These are phyloP conservation scores for Flaveria ramosissima DNA, from an alignment of 129 eudicot genomes.

Conservation along the genomic window DNA sequence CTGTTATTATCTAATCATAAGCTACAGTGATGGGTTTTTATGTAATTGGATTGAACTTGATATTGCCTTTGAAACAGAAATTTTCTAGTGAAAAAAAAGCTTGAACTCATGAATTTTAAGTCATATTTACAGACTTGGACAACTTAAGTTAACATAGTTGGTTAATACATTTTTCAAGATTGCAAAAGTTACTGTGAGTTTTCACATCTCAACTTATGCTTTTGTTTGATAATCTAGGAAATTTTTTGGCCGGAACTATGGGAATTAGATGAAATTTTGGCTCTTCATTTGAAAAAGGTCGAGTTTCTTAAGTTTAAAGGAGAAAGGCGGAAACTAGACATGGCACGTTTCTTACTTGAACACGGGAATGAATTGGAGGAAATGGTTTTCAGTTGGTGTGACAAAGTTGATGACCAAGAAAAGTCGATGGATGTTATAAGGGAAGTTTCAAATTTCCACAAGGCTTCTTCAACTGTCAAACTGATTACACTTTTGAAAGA, in stretches of 20 bases:
- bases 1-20: neutral
- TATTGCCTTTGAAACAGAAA: neutral
- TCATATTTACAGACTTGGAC: too few species aligned
- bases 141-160: neutral
- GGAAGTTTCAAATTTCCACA: too few species aligned
- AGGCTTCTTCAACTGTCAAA: too few species aligned
- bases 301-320: constrained; percentile 25
- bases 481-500: too few species aligned
- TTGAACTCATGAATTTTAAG: neutral
- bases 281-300: constrained; percentile 17
- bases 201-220: neutral
- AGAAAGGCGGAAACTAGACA: constrained; percentile 10
- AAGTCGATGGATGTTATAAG: neutral
- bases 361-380: constrained; percentile 28
- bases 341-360: constrained; percentile 20
- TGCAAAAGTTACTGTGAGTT: neutral
- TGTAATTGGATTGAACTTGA: neutral
- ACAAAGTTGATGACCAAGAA: neutral
- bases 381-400: constrained; percentile 22
- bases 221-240: constrained; percentile 3
- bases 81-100: neutral
- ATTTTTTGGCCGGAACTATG: neutral
- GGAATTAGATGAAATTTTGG: constrained; percentile 23
- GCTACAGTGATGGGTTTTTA: neutral
- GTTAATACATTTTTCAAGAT: neutral